Evolutionary conservation across 306 rosid genomes (phyloP).

Genomic region (Lathyrus oleraceus): DNA sequence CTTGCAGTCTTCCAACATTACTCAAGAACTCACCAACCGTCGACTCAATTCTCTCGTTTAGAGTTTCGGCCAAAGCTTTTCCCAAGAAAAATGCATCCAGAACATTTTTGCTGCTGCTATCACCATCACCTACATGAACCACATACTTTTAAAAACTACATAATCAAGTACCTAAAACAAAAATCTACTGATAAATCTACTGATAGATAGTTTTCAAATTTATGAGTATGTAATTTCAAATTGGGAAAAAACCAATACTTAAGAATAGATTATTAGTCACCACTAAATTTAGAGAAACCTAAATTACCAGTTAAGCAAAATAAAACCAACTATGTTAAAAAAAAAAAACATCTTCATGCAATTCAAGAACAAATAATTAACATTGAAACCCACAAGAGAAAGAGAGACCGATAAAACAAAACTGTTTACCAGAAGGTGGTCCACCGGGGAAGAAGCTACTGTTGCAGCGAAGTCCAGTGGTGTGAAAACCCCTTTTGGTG

Average conservation of each 20-base stretch:
- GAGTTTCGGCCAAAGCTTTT: constrained; percentile 88
- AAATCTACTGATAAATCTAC: background rate
- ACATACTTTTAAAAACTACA: constrained; percentile 7
- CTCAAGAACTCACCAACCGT: constrained; percentile 80
- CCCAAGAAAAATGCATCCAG: constrained; percentile 96
- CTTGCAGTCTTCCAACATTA: constrained; percentile 81
- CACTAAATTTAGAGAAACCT: background rate
- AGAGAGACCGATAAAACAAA: background rate
- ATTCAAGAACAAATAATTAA: constrained; percentile 1
- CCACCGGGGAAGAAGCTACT: constrained; percentile 56
- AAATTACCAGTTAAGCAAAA: no score
- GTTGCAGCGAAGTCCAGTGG: constrained; percentile 44
- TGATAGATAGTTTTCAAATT: no score
- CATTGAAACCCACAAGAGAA: background rate
- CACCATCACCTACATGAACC: constrained; percentile 65
- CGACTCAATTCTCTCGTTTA: constrained; percentile 90
- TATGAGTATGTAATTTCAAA: no score
- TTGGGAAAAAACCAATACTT: constrained; percentile 18
- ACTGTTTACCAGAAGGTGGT: constrained; percentile 52
- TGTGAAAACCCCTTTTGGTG: constrained; percentile 36
- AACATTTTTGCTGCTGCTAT: constrained; percentile 70
- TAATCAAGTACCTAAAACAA: constrained; percentile 15
- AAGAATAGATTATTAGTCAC: background rate
- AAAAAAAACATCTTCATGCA: background rate
- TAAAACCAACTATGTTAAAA: background rate